Evolutionary conservation across 1,284 basidiomycete species (phyloP).

Genomic region (Irpex lacteus): DNA sequence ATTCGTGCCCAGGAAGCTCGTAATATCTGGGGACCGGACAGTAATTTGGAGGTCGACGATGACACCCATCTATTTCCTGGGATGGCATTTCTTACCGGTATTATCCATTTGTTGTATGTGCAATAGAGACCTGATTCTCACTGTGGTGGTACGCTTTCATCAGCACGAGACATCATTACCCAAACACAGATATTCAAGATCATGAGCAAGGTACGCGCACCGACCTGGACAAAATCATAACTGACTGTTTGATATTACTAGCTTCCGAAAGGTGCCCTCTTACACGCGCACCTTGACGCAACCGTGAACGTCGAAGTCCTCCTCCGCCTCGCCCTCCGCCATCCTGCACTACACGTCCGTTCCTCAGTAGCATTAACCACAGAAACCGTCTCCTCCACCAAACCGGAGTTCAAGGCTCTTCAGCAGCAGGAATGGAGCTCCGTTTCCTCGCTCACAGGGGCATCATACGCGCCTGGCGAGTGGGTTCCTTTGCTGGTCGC

Average conservation of each 20-base stretch:
- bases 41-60: constrained; percentile 28
- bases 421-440: constrained; percentile 30
- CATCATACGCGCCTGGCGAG: constrained; percentile 37
- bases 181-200: constrained; percentile 59
- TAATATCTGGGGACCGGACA: constrained; percentile 54
- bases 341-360: constrained; percentile 59
- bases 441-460: constrained; percentile 39
- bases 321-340: constrained; percentile 48
- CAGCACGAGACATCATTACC: constrained; percentile 55
- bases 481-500: constrained; percentile 59
- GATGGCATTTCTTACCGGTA: constrained; percentile 73
- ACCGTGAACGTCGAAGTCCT: constrained; percentile 56
- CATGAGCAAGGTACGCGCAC: constrained; percentile 46
- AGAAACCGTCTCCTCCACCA: constrained; percentile 34
- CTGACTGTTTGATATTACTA: constrained; percentile 23
- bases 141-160: not conserved
- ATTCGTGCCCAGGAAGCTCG: constrained; percentile 54
- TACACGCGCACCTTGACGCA: constrained; percentile 71
- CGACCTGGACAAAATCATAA: not conserved
- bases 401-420: constrained; percentile 52
- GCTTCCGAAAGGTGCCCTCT: constrained; percentile 77
- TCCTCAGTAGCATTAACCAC: constrained; percentile 35
- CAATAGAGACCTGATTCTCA: too few relatives aligned
- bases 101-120: not conserved
- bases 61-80: constrained; percentile 59